Evolutionary conservation across 768 basidiomycete species (phyloP).

Genomic region (Lactifluus piperatus): DNA sequence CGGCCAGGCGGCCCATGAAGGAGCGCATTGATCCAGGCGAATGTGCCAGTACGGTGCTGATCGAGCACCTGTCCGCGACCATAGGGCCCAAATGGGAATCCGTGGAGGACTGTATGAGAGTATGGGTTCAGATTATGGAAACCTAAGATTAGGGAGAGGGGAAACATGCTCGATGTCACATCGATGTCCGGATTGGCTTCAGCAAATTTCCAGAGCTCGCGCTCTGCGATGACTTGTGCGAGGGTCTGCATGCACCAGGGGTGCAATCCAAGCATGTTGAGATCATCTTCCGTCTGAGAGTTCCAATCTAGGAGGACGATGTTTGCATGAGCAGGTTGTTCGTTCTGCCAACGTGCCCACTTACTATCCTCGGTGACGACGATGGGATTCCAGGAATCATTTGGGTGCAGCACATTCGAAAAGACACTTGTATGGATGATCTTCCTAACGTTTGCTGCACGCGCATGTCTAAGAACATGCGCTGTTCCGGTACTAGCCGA

Average conservation of each 20-base stretch:
- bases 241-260: constrained; percentile 12
- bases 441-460: constrained; percentile 6
- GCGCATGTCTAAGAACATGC: constrained; percentile 2
- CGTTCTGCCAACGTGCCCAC: neutral
- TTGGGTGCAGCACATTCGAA: constrained; percentile 6
- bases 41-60: neutral
- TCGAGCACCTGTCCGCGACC: constrained; percentile 11
- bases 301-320: constrained; percentile 10
- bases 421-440: constrained; percentile 5
- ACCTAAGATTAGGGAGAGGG: neutral
- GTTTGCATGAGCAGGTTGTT: neutral
- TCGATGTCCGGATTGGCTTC: constrained; percentile 8
- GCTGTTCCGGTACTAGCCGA: constrained; percentile 1
- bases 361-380: constrained; percentile 8
- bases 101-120: constrained; percentile 1
- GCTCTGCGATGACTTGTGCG: constrained; percentile 11
- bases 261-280: constrained; percentile 10
- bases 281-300: constrained; percentile 2
- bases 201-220: constrained; percentile 14
- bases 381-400: constrained; percentile 12
- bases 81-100: constrained; percentile 12
- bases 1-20: constrained; percentile 8
- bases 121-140: neutral
- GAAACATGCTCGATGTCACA: constrained; percentile 10
- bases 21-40: constrained; percentile 13